Base-by-base conservation (phyloP, 495 filamentous ascomycete genomes). In the Penicillium pancosmium region DNA sequence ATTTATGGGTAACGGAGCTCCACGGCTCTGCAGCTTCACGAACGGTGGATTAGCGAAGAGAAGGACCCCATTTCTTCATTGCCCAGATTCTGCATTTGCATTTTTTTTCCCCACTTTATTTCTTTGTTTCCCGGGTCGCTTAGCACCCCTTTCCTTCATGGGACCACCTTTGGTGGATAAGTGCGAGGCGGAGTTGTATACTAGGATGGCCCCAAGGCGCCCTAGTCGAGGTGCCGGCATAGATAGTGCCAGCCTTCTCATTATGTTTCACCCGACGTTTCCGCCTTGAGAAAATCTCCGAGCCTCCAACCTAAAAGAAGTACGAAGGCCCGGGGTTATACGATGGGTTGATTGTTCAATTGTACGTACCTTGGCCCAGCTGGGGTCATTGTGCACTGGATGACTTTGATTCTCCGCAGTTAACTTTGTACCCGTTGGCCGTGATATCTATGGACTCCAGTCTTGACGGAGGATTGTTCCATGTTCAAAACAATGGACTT, bases 241-340 rank as follows among this genome's bases (percentile, higher is more conserved):
- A 48, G 46, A 48, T 48, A 48, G 46, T 48, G 18, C 46, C 46
- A 48, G 46, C 46, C 46, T 27, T 19, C 46, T 48, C 46, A n/a
- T 48, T 23, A 48, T 48, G 21, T 48, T 48, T 48, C 21, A 48
- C 46, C 46, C 8, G 15, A 9, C 46, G 31, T 48, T 5, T n/a
- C 46, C 19, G 11, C 10, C 46, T 25, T 27, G 46, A 48, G 46
- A 27, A 48, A 52, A 23, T 52, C 50, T 40, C 50, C 35, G 31
- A 44, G 16, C 16, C 33, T n/a, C 31, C 16, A n/a, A 40, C 5
- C 15, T 19, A 40, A 9, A 31, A 31, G 8, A 31, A 52, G 35
- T 52, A 44, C 16, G 16, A 23, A 23, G 23, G 23, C 23, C 23
- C 12, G 41, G 16, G 41, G 41, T 9, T 8, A 12, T 16, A 16